Evolutionary conservation across 83 land plant genomes (phyloP), one percentile per base, ranked within the genome.

Genomic region (Isoetes engelmannii): DNA sequence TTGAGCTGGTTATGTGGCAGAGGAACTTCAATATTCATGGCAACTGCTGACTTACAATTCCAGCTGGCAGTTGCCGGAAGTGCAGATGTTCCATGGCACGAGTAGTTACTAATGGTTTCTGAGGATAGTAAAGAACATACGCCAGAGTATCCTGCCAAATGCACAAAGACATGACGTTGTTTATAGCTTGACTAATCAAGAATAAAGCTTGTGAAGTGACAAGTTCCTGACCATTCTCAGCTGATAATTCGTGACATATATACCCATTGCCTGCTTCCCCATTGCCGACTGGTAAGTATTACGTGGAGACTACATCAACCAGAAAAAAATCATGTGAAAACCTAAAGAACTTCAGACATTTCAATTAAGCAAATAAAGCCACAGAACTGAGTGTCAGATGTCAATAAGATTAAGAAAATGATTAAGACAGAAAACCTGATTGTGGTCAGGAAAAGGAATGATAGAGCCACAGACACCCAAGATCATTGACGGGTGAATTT

Each of bases 221-320:
- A 60, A 21, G 28, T 20, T n/a, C 50, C 65, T 61, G 68, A 92
- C 97, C 99, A 95, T 95, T 60, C 99, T 80, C 17, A 91, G 82
- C 63, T 95, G 99, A 77, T 91, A 95, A 79, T 95, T 95, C 6
- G 99, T 95, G 44, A 95, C 99, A 72, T 95, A 95, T 4, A 95
- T 95, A 42, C 99, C 99, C 99, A 95, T 91, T 5, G 97, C 95
- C 74, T 95, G 99, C 77, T 95, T 95, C 5, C 99, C 99, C 99
- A 95, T 95, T 61, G 99, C 97, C 21, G 99, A 95, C 68, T 95
- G 99, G 65, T 95, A 95, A 8, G 99, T 95, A 61, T 95, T 95
- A 84, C 99, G 90, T 41, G 99, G 99, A 46, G 99, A 95, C 99
- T 95, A 83, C 65, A 77, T 20, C 15, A 49, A n/a, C 61, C 19